These are phyloP conservation scores for Calonectria pseudoreteaudii DNA, from an alignment of 2,329 filamentous ascomycete species.

Conservation along the genomic window DNA sequence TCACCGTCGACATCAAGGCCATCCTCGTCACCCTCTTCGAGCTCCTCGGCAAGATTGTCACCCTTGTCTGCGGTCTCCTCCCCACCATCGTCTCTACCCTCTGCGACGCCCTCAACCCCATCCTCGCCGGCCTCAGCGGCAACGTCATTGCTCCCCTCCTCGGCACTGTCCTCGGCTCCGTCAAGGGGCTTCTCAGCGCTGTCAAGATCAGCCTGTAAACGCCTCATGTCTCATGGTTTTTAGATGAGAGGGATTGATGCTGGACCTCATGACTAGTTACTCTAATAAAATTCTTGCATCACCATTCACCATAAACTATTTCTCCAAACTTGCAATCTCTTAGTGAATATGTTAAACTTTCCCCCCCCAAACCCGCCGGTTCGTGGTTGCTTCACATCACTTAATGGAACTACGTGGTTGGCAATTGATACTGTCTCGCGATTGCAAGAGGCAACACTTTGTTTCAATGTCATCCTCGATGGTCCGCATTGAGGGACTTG, in stretches of 20 bases:
- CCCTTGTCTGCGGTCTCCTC: not conserved
- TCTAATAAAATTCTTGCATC: constrained; percentile 7
- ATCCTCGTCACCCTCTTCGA: not conserved
- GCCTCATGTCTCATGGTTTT: not conserved
- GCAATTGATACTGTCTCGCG: too few species aligned
- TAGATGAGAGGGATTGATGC: not conserved
- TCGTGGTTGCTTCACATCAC: too few species aligned
- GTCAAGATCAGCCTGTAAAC: not conserved
- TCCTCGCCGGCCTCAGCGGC: not conserved
- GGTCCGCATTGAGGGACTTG: too few species aligned
- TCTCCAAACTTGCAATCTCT: too few species aligned
- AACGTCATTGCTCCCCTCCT: not conserved
- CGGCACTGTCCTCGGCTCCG: not conserved
- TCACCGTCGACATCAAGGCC: not conserved
- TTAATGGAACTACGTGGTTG: too few species aligned
- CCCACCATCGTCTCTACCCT: not conserved
- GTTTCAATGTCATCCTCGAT: too few species aligned
- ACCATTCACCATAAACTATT: not conserved
- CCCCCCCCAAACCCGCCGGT: too few species aligned
- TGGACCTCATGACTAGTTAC: not conserved
- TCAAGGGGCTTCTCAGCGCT: not conserved
- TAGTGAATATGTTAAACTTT: too few species aligned
- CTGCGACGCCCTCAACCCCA: not conserved
- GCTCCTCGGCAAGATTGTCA: not conserved
- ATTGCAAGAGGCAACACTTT: too few species aligned